Evolutionary conservation across 2,329 filamentous ascomycete species (phyloP).

Genomic region (Raffaelea albimanens): DNA sequence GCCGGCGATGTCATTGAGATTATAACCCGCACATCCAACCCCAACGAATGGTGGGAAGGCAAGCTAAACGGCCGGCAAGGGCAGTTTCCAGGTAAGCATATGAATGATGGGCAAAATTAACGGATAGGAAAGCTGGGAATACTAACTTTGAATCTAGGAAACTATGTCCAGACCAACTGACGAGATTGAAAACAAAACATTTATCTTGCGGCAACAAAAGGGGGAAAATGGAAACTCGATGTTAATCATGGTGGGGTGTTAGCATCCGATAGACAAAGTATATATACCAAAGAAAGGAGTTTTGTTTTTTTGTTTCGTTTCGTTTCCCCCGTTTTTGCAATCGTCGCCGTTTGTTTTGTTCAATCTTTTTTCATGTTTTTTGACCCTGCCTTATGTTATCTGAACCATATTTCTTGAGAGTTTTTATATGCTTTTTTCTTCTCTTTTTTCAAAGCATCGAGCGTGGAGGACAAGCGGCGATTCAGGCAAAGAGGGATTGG

Average conservation of each 20-base stretch:
- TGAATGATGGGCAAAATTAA: background rate
- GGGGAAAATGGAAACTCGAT: background rate
- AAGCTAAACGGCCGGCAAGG: slow-evolving; percentile 70
- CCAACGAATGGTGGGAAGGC: slow-evolving; percentile 97
- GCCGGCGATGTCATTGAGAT: slow-evolving; percentile 90
- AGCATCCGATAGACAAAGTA: background rate
- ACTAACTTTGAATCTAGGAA: slow-evolving; percentile 20
- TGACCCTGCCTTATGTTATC: background rate
- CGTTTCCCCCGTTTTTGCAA: background rate
- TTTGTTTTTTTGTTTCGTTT: background rate
- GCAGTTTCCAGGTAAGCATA: slow-evolving; percentile 79
- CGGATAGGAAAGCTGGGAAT: background rate
- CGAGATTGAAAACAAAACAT: background rate
- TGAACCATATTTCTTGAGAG: background rate
- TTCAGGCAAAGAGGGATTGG: background rate
- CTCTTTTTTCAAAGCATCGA: background rate
- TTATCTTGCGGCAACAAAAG: too few species aligned
- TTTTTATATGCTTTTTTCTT: background rate
- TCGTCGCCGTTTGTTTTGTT: background rate
- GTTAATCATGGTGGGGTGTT: too few species aligned
- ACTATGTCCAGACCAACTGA: slow-evolving; percentile 36
- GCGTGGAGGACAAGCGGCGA: background rate
- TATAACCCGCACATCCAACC: slow-evolving; percentile 68
- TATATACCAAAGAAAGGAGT: background rate
- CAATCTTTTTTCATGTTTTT: slow-evolving; percentile 1